These are phyloP conservation scores for Ophiostoma sp. DNA, from an alignment of 2,329 filamentous ascomycete genomes.

Conservation along the genomic window DNA sequence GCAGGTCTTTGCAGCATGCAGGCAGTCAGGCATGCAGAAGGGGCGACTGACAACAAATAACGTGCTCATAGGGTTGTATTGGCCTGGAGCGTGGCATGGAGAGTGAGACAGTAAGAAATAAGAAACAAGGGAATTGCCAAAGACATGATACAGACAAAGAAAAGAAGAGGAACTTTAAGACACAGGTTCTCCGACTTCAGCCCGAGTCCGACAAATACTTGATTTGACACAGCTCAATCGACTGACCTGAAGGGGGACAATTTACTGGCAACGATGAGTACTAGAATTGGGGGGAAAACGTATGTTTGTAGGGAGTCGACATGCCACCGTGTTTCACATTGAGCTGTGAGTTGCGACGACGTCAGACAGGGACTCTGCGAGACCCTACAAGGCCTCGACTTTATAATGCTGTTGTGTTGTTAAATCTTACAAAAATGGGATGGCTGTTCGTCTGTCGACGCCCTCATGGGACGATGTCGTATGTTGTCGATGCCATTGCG, in stretches of 20 bases:
- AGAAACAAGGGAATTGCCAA: neutral
- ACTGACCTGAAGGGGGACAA: neutral
- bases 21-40: no score
- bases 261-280: neutral
- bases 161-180: no score
- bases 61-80: constrained; percentile 6
- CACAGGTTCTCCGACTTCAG: neutral
- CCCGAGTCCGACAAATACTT: neutral
- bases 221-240: no score
- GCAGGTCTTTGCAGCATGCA: neutral
- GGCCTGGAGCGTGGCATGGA: neutral
- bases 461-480: constrained; percentile 23
- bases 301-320: neutral
- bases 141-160: no score
- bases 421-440: neutral
- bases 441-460: neutral
- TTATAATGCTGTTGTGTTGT: neutral
- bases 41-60: neutral
- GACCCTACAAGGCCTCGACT: neutral
- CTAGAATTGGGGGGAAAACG: neutral
- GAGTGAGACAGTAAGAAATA: neutral
- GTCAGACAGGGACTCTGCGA: neutral
- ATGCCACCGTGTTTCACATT: neutral
- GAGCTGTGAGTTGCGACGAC: neutral
- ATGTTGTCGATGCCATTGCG: constrained; percentile 22